Conservation (phyloP, 2,329 filamentous ascomycete genomes). For the Orbilia javanica region DNA sequence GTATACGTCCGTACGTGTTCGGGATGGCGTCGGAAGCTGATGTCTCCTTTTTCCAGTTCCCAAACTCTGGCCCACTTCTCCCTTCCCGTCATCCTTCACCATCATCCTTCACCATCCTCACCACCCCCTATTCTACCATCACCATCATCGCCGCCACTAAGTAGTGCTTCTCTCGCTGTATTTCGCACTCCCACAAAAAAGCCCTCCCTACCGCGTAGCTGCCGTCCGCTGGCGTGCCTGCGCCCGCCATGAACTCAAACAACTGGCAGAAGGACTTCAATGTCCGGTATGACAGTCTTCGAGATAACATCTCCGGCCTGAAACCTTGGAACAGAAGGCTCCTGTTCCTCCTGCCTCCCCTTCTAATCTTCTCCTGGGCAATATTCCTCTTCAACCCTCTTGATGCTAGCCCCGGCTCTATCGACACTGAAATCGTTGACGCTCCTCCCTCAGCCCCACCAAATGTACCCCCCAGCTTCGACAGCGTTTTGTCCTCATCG, state of each 20-base stretch:
- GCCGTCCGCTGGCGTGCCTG: background rate
- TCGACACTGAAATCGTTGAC: conserved; percentile 44
- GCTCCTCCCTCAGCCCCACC: conserved; percentile 3
- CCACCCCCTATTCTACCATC: background rate
- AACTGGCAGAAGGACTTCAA: conserved; percentile 56
- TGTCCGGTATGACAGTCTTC: conserved; percentile 54
- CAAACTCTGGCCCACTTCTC: background rate
- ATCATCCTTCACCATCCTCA: background rate
- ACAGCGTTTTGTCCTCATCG: background rate
- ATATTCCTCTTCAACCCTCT: conserved; percentile 57
- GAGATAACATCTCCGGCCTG: conserved; percentile 57
- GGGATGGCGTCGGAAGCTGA: background rate
- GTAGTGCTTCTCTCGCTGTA: background rate
- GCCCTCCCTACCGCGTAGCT: background rate
- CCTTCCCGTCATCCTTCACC: background rate
- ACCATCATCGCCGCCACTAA: background rate
- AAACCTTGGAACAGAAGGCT: conserved; percentile 57
- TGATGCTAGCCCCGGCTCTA: conserved; percentile 31
- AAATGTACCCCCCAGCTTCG: conserved; percentile 9
- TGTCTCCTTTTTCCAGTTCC: conserved; percentile 11
- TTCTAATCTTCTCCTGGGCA: conserved; percentile 56
- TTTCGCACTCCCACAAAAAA: background rate
- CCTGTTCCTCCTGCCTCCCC: conserved; percentile 49
- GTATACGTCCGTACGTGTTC: background rate
- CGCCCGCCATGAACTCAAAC: conserved; percentile 42